These are phyloP conservation scores for Chrysochromulina parva DNA, from an alignment of 78 protist genomes.

Conservation along the genomic window DNA sequence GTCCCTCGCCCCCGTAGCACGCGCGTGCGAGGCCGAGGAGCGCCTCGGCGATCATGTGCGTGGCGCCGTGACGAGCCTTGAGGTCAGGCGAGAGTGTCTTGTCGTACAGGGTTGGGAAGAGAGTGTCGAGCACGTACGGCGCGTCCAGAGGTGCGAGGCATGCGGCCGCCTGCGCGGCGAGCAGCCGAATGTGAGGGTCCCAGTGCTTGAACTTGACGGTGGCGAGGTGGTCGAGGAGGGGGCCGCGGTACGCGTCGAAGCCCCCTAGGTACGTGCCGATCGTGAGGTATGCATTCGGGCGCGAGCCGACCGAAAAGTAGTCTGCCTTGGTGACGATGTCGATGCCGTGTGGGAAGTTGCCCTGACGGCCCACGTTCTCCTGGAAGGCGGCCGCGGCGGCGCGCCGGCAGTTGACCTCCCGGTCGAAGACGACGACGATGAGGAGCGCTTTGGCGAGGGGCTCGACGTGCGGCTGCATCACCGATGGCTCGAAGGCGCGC, in stretches of 20 bases:
- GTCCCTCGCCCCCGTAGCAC: background rate
- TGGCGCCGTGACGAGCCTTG: slow-evolving; percentile 68
- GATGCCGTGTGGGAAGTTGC: slow-evolving; percentile 90
- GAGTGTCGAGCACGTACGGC: background rate
- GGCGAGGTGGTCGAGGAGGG: slow-evolving; percentile 67
- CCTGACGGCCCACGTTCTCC: slow-evolving; percentile 94
- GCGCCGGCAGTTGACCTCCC: slow-evolving; percentile 92
- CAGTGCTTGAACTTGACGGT: slow-evolving; percentile 75
- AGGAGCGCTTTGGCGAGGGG: slow-evolving; percentile 52
- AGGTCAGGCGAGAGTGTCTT: slow-evolving; percentile 39
- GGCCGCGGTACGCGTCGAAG: slow-evolving; percentile 53
- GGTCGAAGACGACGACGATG: slow-evolving; percentile 57
- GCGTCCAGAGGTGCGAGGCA: slow-evolving; percentile 40
- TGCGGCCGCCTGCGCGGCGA: slow-evolving; percentile 69
- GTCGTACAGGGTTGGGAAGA: slow-evolving; percentile 40
- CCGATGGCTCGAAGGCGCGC: slow-evolving; percentile 82
- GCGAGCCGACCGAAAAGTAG: slow-evolving; percentile 81
- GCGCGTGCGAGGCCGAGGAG: slow-evolving; percentile 22
- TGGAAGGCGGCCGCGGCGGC: slow-evolving; percentile 98
- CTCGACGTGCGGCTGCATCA: slow-evolving; percentile 53
- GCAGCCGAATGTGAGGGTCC: slow-evolving; percentile 67
- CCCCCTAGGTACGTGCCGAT: slow-evolving; percentile 65
- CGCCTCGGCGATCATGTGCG: slow-evolving; percentile 60
- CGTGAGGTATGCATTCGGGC: slow-evolving; percentile 56
- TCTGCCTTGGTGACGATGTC: slow-evolving; percentile 78